phyloP scores from a whole-genome alignment of 305 asterid species.

The Fraxinus sp. region DNA sequence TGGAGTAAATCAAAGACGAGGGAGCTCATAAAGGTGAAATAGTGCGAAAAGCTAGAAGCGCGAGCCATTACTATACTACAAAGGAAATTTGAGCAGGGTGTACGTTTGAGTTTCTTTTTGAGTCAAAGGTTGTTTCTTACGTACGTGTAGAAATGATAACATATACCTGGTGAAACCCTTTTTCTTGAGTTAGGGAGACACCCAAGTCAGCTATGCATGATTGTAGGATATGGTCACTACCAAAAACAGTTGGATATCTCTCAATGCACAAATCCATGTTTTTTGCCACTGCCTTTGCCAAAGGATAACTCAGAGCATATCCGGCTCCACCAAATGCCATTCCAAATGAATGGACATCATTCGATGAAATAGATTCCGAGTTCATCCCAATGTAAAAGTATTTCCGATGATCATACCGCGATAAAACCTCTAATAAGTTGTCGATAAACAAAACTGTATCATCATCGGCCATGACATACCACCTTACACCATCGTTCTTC shows the following conservation, averaged over 20 bases:
- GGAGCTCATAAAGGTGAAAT: background rate
- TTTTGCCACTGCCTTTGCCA: slow-evolving; percentile 46
- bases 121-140: background rate
- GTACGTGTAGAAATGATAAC: background rate
- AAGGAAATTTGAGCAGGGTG: background rate
- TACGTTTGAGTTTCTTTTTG: background rate
- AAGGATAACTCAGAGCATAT: slow-evolving; percentile 54
- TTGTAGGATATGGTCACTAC: slow-evolving; percentile 44
- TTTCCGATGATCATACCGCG: slow-evolving; percentile 44
- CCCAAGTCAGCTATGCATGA: slow-evolving; percentile 53
- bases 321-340: slow-evolving; percentile 65
- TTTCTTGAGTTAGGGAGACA: slow-evolving; percentile 44
- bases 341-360: slow-evolving; percentile 39
- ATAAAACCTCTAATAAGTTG: slow-evolving; percentile 39
- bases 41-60: background rate
- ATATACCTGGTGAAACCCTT: slow-evolving; percentile 47
- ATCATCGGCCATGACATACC: slow-evolving; percentile 56
- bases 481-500: slow-evolving; percentile 28
- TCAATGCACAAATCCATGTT: slow-evolving; percentile 47
- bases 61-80: background rate
- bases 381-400: slow-evolving; percentile 48
- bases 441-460: slow-evolving; percentile 45
- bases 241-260: slow-evolving; percentile 37
- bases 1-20: background rate
- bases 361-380: slow-evolving; percentile 41